These are phyloP conservation scores for Trametopsis cervina DNA, from an alignment of 768 basidiomycete species.

Conservation along the genomic window DNA sequence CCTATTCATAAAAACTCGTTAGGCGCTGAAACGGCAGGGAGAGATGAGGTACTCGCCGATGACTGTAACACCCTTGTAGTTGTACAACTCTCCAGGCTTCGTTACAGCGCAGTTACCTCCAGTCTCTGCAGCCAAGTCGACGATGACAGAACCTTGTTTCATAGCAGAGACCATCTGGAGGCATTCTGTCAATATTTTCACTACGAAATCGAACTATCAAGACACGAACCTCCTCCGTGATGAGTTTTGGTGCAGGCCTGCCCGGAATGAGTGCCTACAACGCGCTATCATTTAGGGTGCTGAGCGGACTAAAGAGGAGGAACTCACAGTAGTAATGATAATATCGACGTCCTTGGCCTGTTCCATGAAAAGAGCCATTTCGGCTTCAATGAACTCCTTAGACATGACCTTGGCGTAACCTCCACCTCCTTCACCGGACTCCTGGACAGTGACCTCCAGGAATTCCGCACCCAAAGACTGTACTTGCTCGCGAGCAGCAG, in stretches of 20 bases:
- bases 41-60: conserved; percentile 43
- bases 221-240: conserved; percentile 50
- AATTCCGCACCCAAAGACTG: conserved; percentile 89
- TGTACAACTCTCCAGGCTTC: conserved; percentile 62
- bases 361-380: conserved; percentile 83
- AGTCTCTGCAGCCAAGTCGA: conserved; percentile 81
- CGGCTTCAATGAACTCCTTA: conserved; percentile 82
- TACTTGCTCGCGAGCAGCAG: conserved; percentile 83
- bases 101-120: conserved; percentile 89
- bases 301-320: neutral
- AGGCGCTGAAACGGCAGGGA: neutral
- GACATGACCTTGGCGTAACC: conserved; percentile 91
- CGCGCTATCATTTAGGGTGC: neutral
- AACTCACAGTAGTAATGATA: conserved; percentile 69
- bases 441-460: conserved; percentile 71
- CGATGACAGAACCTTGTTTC: conserved; percentile 88
- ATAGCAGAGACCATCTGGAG: conserved; percentile 74
- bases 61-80: conserved; percentile 73
- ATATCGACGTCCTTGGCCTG: conserved; percentile 90
- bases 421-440: conserved; percentile 77
- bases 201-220: neutral
- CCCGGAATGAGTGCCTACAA: conserved; percentile 76
- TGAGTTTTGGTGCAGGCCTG: conserved; percentile 78
- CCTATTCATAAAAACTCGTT: conserved; percentile 38
- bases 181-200: neutral